Evolutionary conservation across 2,329 filamentous ascomycete species (phyloP), one percentile per base, ranked within the genome.

Genomic region (Paraphoma sp.): DNA sequence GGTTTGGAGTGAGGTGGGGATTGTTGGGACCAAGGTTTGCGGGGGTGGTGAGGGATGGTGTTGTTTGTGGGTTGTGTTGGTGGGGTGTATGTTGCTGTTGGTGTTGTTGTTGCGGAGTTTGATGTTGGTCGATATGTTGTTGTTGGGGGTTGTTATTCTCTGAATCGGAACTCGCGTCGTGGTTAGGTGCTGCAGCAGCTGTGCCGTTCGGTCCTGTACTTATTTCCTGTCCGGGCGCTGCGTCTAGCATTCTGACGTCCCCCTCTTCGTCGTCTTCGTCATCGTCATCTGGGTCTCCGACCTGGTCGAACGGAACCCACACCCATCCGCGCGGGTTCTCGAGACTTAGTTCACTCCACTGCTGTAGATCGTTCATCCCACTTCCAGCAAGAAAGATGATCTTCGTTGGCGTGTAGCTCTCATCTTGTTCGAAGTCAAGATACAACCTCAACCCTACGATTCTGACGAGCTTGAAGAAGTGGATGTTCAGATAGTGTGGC

Each of bases 331-430:
- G 85, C 0, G 94, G 94, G 56, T 87, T 88, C 62, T 88, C 86
- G 23, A 97, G 88, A 61, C 86, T 85, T 83, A 97, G 89, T 23
- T 88, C 88, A 1, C 89, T 88, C 75, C 97, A 98, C 60, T 95
- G 90, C 51, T 96, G 89, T 9, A 98, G 86, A 71, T 96, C 93
- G 76, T 98, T 95, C 63, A 93, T 90, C 44, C 93, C 92, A 61
- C 92, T 97, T 11, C 95, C 95, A 0, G 93, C 94, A 38, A 90
- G 87, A 72, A 98, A 93, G 45, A 90, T 82, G 69, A 99, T 96
- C 68, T 93, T 91, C 1, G 93, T 98, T 0, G 95, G 95, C 3
- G 95, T 99, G 76, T 99, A 99, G 43, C 91, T 95, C 78, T 99
- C 95, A 76, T 99, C 95, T 51, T 92, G 87, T 60, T 89, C 88